These are phyloP conservation scores for Wickerhamiella sergipiensis DNA, from an alignment of 805 yeast genomes.

Conservation along the genomic window DNA sequence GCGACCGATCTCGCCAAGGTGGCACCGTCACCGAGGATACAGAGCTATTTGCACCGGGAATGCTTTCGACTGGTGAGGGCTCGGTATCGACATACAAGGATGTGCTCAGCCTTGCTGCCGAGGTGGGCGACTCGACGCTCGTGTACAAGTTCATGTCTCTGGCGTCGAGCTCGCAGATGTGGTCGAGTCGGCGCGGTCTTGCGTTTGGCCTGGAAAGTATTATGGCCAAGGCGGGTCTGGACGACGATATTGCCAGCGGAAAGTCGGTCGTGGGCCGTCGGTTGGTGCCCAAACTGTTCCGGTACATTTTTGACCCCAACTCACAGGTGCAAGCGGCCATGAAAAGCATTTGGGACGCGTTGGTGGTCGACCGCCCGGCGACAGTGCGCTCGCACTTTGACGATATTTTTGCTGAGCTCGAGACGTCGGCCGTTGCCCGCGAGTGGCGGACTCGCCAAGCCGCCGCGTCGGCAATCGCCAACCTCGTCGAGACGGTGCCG, in stretches of 20 bases:
- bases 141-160: slow-evolving; percentile 90
- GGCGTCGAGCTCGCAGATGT: slow-evolving; percentile 72
- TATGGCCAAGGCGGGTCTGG: slow-evolving; percentile 63
- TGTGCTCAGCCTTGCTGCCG: slow-evolving; percentile 75
- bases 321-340: slow-evolving; percentile 62
- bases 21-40: slow-evolving; percentile 72
- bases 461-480: slow-evolving; percentile 55
- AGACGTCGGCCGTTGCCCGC: slow-evolving; percentile 55
- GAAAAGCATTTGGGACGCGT: slow-evolving; percentile 75
- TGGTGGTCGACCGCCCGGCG: slow-evolving; percentile 45
- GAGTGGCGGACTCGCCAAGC: slow-evolving; percentile 96
- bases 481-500: slow-evolving; percentile 38
- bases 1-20: slow-evolving; percentile 40
- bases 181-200: slow-evolving; percentile 89
- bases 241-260: slow-evolving; percentile 36
- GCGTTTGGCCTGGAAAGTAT: slow-evolving; percentile 88
- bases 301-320: slow-evolving; percentile 80
- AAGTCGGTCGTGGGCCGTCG: slow-evolving; percentile 42
- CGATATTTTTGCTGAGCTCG: slow-evolving; percentile 47
- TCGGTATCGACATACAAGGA: slow-evolving; percentile 87
- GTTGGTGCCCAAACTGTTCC: slow-evolving; percentile 66
- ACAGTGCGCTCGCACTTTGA: slow-evolving; percentile 42
- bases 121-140: slow-evolving; percentile 88
- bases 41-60: slow-evolving; percentile 71
- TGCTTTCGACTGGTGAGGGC: slow-evolving; percentile 66